Percentiles rank a stretch among this genome's conserved stretches.
phyloP scores from a whole-genome alignment of 805 yeast genomes.

The Sugiyamaella qingdaonensis region DNA sequence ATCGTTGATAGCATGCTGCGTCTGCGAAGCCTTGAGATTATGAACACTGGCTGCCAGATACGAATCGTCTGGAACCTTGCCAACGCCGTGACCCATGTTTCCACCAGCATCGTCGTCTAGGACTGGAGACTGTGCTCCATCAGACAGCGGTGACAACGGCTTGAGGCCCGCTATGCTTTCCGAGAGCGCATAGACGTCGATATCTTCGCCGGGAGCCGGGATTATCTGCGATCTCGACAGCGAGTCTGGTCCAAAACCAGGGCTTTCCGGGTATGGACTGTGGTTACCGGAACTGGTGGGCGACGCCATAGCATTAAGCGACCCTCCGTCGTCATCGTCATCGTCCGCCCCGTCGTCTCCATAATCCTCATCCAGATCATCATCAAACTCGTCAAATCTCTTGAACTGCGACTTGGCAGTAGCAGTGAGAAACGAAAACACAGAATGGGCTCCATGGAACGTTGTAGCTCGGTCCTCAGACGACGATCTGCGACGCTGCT shows the following conservation, averaged over 20 bases:
- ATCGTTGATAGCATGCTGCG: constrained; percentile 3
- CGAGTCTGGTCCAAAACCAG: not conserved
- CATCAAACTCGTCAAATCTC: constrained; percentile 29
- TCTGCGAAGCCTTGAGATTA: constrained; percentile 1
- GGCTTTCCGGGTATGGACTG: not conserved
- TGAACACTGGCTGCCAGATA: constrained; percentile 7
- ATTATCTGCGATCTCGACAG: not conserved
- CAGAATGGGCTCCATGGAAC: constrained; percentile 46
- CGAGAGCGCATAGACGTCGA: not conserved
- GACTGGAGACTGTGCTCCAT: not conserved
- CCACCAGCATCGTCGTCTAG: not conserved
- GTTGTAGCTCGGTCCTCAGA: constrained; percentile 29
- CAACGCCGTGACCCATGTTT: constrained; percentile 13
- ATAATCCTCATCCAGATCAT: constrained; percentile 29
- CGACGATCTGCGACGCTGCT: constrained; percentile 9
- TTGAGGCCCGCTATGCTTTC: not conserved
- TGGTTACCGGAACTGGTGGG: not conserved
- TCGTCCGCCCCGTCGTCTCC: constrained; percentile 23
- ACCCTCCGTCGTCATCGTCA: constrained; percentile 1
- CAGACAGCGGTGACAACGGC: not conserved
- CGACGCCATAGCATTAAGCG: not conserved
- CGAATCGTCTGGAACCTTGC: constrained; percentile 10
- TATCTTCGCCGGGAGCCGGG: not conserved
- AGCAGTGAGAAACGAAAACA: constrained; percentile 53
- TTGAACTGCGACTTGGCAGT: constrained; percentile 45